phyloP scores from a whole-genome alignment of 805 yeast species.

The Wickerhamiella hasegawae region DNA sequence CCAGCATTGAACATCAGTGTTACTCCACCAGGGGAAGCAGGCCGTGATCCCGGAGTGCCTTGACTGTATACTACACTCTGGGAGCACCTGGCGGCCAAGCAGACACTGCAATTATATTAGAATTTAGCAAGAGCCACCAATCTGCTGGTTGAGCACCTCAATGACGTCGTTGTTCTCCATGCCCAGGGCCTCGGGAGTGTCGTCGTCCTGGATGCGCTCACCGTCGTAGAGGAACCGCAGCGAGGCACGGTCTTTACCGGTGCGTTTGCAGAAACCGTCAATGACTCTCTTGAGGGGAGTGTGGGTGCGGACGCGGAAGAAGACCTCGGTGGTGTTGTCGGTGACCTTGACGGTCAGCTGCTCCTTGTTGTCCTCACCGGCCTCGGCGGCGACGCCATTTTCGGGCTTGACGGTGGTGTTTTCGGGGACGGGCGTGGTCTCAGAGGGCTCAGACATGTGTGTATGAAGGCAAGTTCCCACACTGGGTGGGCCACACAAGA shows the following conservation, averaged over 20 bases:
- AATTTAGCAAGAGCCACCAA: constrained; percentile 14
- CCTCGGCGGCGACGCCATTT: constrained; percentile 42
- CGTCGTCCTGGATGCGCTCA: constrained; percentile 69
- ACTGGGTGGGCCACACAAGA: no score
- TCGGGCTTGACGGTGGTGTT: constrained; percentile 23
- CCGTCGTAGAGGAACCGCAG: constrained; percentile 90
- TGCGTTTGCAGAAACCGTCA: constrained; percentile 97
- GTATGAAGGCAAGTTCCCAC: no score
- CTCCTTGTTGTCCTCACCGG: neutral
- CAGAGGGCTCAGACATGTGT: no score
- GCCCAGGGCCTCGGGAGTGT: constrained; percentile 78
- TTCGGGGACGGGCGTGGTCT: neutral
- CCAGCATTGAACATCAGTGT: no score
- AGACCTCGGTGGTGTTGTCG: constrained; percentile 86
- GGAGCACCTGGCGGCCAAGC: neutral
- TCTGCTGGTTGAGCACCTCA: constrained; percentile 95
- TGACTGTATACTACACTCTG: no score
- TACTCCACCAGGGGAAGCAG: no score
- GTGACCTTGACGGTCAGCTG: constrained; percentile 89
- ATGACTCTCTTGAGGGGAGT: constrained; percentile 88
- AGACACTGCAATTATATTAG: neutral
- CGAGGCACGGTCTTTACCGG: constrained; percentile 71
- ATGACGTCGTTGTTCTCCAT: constrained; percentile 93
- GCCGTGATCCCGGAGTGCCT: no score
- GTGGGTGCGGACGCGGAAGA: constrained; percentile 83